Evolutionary conservation across 768 basidiomycete species (phyloP).

Genomic region (Gyrodon lividus): DNA sequence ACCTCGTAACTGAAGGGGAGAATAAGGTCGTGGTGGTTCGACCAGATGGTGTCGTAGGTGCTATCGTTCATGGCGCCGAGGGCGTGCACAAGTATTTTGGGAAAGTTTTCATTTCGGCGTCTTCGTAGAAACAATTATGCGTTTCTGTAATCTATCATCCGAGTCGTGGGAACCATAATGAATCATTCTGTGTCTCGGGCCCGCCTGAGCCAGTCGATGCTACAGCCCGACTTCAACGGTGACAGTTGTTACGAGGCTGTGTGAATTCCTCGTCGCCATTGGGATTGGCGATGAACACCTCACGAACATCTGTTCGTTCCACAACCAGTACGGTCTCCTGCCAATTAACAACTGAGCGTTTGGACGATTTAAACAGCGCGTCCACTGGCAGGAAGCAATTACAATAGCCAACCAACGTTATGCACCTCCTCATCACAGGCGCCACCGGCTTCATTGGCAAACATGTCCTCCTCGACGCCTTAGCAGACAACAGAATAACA

Average conservation of each 20-base stretch:
- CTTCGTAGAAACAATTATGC: neutral
- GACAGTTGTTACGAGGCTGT: neutral
- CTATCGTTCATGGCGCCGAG: conserved; percentile 25
- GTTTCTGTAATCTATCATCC: too few relatives aligned
- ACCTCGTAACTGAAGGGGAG: conserved; percentile 32
- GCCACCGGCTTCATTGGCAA: conserved; percentile 27
- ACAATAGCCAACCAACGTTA: neutral
- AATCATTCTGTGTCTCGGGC: too few relatives aligned
- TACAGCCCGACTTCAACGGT: neutral
- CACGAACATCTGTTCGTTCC: neutral
- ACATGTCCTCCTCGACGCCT: conserved; percentile 15
- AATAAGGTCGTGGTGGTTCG: conserved; percentile 35
- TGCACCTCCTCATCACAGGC: conserved; percentile 28
- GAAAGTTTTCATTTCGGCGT: conserved; percentile 9
- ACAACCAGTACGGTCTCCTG: neutral
- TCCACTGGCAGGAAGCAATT: too few relatives aligned
- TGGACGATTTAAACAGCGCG: neutral
- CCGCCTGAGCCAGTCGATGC: too few relatives aligned
- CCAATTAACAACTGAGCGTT: neutral
- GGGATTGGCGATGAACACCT: neutral
- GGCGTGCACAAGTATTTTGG: conserved; percentile 12
- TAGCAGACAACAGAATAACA: conserved; percentile 20
- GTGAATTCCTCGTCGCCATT: neutral
- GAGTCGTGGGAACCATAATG: too few relatives aligned
- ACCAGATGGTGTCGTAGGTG: conserved; percentile 44